A percentile compares a stretch with the other conserved stretches of the same genome.
Evolutionary conservation across 805 yeast genomes (phyloP).

Genomic region (Sporopachydermia lactativora): DNA sequence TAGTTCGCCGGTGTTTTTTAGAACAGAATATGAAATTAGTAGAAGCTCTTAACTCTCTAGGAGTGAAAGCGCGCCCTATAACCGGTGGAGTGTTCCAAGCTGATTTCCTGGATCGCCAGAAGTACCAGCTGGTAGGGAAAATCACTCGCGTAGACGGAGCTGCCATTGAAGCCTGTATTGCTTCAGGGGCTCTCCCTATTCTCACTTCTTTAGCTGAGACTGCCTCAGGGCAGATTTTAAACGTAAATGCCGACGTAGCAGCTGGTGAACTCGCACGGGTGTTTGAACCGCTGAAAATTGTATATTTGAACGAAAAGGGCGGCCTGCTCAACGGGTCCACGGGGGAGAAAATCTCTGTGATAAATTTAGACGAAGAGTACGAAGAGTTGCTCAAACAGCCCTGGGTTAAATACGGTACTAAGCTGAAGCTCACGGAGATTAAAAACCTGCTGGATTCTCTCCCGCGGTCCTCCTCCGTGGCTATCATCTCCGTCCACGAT

Average conservation of each 20-base stretch:
- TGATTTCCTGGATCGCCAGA: conserved; percentile 60
- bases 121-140: conserved; percentile 69
- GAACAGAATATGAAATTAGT: conserved; percentile 75
- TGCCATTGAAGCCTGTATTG: conserved; percentile 69
- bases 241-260: conserved; percentile 82
- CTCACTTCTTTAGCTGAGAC: conserved; percentile 79
- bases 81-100: conserved; percentile 81
- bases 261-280: conserved; percentile 83
- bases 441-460: conserved; percentile 69
- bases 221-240: conserved; percentile 69
- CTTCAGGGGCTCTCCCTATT: conserved; percentile 76
- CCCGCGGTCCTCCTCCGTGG: conserved; percentile 81
- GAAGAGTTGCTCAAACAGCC: conserved; percentile 64
- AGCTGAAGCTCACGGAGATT: conserved; percentile 71
- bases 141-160: conserved; percentile 61
- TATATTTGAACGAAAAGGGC: conserved; percentile 76
- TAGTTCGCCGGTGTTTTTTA: conserved; percentile 69
- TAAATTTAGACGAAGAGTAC: conserved; percentile 75
- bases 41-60: conserved; percentile 74
- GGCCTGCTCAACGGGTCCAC: conserved; percentile 75
- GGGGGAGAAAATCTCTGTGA: conserved; percentile 60
- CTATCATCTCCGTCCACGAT: conserved; percentile 73
- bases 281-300: conserved; percentile 77
- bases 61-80: conserved; percentile 85
- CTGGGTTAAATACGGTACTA: conserved; percentile 86